Base-by-base conservation (phyloP, 495 filamentous ascomycete species). In the Penicillium cosmopolitanum region DNA sequence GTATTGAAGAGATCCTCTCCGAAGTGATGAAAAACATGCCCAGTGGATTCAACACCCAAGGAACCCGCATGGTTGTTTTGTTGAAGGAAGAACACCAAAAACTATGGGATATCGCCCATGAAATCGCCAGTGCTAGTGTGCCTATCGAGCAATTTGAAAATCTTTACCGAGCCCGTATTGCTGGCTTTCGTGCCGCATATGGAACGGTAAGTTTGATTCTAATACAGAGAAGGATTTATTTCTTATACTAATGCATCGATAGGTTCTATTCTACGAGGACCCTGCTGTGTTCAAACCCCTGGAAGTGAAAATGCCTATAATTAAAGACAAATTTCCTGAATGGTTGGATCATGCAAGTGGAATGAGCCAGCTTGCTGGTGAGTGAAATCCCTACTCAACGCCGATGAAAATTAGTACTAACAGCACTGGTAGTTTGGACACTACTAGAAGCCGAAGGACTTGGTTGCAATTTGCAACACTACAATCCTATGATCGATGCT, bases 391-490 rank as follows among this genome's bases (percentile, higher is more conserved):
- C 16, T 31, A 4, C 10, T 31, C n/a, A 54, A 10, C 12, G n/a
- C 4, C 25, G 18, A 8, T 44, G 21, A 38, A 5, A 40, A 9
- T 51, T 10, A 54, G 35, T 7, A 11, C 33, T 57, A 35, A 62
- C 21, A 16, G 28, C 18, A 43, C 11, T 35, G 38, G 9, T 57
- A 62, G 68, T 86, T 47, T 92, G 88, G 89, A 85, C 82, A 1
- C 82, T 84, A 0, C 78, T 92, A 38, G 84, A 88, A 72, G 77
- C 80, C 57, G 87, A 91, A 74, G 89, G 89, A 35, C 75, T 91
- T 35, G 89, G 88, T 46, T 83, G 81, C 68, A 91, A 86, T 76
- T 79, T 92, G 5, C 89, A 92, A 78, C 89, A 91, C 72, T 90
- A 90, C 77, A 88, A 50, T 21, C 71, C 87, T 1, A 65, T 89